These are phyloP conservation scores for Fusarium sp. DNA, from an alignment of 2,329 filamentous ascomycete species.

Conservation along the genomic window DNA sequence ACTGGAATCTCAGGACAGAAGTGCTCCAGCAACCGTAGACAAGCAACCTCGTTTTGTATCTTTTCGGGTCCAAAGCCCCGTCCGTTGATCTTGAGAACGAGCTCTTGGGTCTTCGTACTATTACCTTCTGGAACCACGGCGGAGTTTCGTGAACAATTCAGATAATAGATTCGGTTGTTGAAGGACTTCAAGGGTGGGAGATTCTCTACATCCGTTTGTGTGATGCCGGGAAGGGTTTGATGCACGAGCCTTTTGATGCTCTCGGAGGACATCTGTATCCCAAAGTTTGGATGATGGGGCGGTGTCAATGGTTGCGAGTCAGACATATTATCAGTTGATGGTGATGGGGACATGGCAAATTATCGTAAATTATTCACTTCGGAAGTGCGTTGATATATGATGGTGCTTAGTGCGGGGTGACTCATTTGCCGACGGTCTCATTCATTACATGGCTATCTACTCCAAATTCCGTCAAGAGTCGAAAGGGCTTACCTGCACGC, in stretches of 20 bases:
- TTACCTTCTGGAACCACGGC: rapidly evolving
- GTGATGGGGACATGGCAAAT: rapidly evolving
- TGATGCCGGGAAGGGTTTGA: neutral
- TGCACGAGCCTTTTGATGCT: neutral
- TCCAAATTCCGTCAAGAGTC: too few relatives aligned
- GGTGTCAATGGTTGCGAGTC: neutral
- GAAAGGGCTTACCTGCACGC: too few relatives aligned
- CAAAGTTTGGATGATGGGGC: neutral
- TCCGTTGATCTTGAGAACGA: constrained; percentile 22
- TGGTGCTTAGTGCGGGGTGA: neutral
- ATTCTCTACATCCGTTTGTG: rapidly evolving
- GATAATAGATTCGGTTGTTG: constrained; percentile 21
- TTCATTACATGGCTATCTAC: neutral
- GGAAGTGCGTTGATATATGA: too few relatives aligned
- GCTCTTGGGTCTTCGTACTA: rapidly evolving
- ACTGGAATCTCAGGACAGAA: neutral
- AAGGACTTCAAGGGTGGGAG: neutral
- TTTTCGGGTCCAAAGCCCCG: constrained; percentile 3
- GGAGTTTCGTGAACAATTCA: neutral
- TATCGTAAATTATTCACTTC: rapidly evolving
- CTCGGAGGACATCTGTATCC: neutral
- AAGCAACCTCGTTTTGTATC: constrained; percentile 15
- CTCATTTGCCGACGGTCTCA: neutral
- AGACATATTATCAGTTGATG: rapidly evolving
- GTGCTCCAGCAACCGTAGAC: neutral